These are phyloP conservation scores for Panicum miliaceum DNA, from an alignment of 176 grass and related monocot genomes.

Conservation along the genomic window DNA sequence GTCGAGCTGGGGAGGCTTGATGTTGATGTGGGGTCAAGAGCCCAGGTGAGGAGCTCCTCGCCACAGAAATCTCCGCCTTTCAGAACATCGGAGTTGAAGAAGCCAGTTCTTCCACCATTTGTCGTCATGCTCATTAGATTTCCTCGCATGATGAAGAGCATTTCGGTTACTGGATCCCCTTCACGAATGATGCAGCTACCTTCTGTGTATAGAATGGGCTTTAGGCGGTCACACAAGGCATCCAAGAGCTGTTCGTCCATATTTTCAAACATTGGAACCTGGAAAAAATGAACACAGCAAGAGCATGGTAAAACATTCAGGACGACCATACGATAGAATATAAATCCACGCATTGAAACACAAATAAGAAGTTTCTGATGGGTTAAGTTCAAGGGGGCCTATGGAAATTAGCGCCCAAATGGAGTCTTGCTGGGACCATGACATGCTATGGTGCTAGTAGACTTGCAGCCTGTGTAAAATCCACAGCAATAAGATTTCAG, in stretches of 20 bases:
- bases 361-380: background rate
- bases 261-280: constrained; percentile 94
- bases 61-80: constrained; percentile 86
- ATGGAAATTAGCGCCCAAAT: background rate
- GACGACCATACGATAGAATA: background rate
- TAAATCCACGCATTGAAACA: background rate
- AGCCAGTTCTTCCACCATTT: constrained; percentile 84
- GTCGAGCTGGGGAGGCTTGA: constrained; percentile 84
- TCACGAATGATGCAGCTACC: constrained; percentile 75
- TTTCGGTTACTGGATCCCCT: constrained; percentile 78
- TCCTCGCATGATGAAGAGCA: constrained; percentile 93
- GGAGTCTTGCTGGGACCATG: background rate
- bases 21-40: constrained; percentile 67
- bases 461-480: background rate
- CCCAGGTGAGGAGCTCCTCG: constrained; percentile 93
- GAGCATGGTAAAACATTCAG: constrained; percentile 1
- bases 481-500: background rate
- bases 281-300: background rate
- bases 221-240: constrained; percentile 79
- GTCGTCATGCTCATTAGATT: constrained; percentile 78
- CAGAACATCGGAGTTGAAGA: constrained; percentile 79
- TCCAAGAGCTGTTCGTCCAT: constrained; percentile 90
- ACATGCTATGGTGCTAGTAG: background rate
- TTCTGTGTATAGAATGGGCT: constrained; percentile 82
- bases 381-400: background rate